Evolutionary conservation across 2,329 filamentous ascomycete species (phyloP).

Genomic region (Colletotrichum limetticola): DNA sequence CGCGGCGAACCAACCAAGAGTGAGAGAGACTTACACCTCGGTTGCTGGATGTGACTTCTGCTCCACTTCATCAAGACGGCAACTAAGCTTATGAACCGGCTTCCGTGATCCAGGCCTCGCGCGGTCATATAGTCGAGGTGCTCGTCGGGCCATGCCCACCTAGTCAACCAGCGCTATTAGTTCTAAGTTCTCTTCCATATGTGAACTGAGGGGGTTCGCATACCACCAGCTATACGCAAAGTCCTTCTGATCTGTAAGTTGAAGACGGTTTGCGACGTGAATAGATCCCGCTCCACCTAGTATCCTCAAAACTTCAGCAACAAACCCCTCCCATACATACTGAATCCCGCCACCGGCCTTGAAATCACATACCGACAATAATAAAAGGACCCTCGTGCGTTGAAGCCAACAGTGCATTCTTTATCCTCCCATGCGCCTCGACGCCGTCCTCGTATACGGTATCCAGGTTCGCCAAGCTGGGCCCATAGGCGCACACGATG

Average conservation of each 20-base stretch:
- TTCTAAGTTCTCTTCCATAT: background rate
- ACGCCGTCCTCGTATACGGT: background rate
- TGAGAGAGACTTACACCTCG: background rate
- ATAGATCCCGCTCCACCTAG: background rate
- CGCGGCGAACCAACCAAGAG: too few species aligned
- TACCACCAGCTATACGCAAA: background rate
- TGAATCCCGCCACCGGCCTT: too few species aligned
- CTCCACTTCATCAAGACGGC: background rate
- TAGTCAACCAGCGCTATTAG: background rate
- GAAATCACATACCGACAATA: background rate
- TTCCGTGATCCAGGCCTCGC: background rate
- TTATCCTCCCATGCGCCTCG: background rate
- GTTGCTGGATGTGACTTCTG: background rate
- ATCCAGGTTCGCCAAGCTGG: background rate
- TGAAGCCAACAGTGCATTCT: background rate
- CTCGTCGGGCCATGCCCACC: background rate
- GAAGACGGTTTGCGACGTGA: background rate
- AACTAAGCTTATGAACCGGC: background rate
- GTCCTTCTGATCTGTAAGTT: background rate
- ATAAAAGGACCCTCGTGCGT: background rate
- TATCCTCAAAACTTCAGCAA: background rate
- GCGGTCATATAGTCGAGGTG: conserved; percentile 1
- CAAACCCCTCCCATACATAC: too few species aligned
- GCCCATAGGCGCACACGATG: conserved; percentile 5
- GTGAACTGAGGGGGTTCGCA: background rate